phyloP scores from a whole-genome alignment of 2,329 filamentous ascomycete species.

The Scleromitrula shiraiana region DNA sequence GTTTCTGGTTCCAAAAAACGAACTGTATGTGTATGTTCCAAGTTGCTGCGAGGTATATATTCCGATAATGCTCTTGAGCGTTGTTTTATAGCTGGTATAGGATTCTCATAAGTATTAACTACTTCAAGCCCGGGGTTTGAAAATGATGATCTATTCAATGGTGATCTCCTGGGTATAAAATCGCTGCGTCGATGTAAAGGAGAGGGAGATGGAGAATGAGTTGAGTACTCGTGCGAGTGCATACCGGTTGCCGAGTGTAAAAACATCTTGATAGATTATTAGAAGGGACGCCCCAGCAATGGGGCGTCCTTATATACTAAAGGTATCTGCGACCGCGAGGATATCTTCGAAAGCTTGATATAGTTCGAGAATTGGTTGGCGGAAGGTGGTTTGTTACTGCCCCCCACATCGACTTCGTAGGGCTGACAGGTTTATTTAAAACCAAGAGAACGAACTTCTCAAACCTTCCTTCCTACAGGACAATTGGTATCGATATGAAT shows the following conservation, averaged over 20 bases:
- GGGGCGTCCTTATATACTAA: slow-evolving; percentile 6
- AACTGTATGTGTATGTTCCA: slow-evolving; percentile 17
- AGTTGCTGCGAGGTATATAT: slow-evolving; percentile 15
- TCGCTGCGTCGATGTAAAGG: slow-evolving; percentile 9
- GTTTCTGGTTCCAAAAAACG: slow-evolving; percentile 24
- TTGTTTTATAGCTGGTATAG: slow-evolving; percentile 11
- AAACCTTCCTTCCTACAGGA: neutral
- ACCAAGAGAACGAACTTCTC: slow-evolving; percentile 1
- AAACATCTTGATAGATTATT: slow-evolving; percentile 22
- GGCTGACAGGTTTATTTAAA: slow-evolving; percentile 1
- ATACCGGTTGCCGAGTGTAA: slow-evolving; percentile 25
- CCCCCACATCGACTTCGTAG: slow-evolving; percentile 5
- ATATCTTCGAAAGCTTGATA: neutral
- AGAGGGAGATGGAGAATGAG: slow-evolving; percentile 13
- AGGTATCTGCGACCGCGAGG: slow-evolving; percentile 3
- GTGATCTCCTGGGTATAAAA: slow-evolving; percentile 16
- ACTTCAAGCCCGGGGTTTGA: slow-evolving; percentile 21
- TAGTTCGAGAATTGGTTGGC: neutral
- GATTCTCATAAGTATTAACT: slow-evolving; percentile 20
- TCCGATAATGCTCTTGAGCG: slow-evolving; percentile 24
- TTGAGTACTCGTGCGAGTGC: slow-evolving; percentile 26
- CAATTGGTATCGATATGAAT: neutral
- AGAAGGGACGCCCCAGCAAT: slow-evolving; percentile 9
- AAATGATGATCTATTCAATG: slow-evolving; percentile 27
- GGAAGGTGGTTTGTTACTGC: neutral